Base-by-base conservation (phyloP, 768 basidiomycete species). In the Xerocomellus intermedius region DNA sequence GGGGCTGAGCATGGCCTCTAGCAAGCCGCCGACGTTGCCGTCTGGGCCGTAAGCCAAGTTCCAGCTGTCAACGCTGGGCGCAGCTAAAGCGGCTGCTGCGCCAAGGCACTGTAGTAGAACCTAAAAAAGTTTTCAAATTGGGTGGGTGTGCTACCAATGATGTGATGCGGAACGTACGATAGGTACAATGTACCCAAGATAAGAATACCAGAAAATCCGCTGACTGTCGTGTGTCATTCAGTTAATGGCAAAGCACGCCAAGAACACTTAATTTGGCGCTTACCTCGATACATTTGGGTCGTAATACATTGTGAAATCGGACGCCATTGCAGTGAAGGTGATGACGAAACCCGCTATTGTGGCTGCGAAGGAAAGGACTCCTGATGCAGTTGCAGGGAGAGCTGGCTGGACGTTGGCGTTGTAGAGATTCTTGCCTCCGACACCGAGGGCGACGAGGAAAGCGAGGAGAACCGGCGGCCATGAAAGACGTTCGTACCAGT, bases 381-480 rank as follows among this genome's bases (percentile, higher is more conserved):
- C 63, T 0, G 70, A 56, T 1, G 82, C 81, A 2, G 82, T 80
- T 2, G 86, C 82, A 1, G 89, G 84, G 10, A 64, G 71, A 1
- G 74, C 70, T 1, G 81, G 74, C 0, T 35, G 78, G 2, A 74
- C 75, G 48, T 74, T 79, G 16, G 75, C 77, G 42, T 75, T 79
- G 16, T 72, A 71, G 12, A 94, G 73, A 59, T 91, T 77, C 58
- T 88, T 86, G 0, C 85, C 90, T 0, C 89, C 83, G n/a, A 89
- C 75, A 4, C 87, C 90, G 13, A 88, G 71, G 9, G 82, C 83
- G 49, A 93, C 79, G 32, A 91, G 59, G 66, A 86, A 91, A 9
- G 84, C 80, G 49, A 93, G 72, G n/a, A 90, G 64, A 17, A 90
- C 80, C 0, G 92, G 91, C 17, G 92, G 77, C 90, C 91, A 92